Evolutionary conservation across 1,284 basidiomycete species (phyloP).

Genomic region (Microbotryomycetes sp.): DNA sequence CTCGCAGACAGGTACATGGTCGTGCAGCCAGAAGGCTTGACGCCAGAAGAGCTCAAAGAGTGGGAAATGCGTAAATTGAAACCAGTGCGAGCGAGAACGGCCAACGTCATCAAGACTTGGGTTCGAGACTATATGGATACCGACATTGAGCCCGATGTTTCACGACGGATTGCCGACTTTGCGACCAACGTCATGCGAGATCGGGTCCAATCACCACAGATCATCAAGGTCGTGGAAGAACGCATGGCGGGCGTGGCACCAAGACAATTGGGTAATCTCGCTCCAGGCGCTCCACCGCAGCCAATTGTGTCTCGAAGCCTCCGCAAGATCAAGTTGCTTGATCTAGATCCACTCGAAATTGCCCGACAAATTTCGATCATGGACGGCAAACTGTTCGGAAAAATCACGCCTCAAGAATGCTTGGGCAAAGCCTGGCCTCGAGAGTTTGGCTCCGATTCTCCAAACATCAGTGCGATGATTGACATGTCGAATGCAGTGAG

Average conservation of each 20-base stretch:
- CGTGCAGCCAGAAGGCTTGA: slow-evolving; percentile 63
- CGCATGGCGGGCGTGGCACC: slow-evolving; percentile 35
- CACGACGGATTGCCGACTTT: slow-evolving; percentile 41
- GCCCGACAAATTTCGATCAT: slow-evolving; percentile 91
- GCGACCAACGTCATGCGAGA: slow-evolving; percentile 40
- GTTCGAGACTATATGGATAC: slow-evolving; percentile 45
- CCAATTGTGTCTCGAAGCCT: slow-evolving; percentile 67
- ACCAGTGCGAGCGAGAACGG: slow-evolving; percentile 62
- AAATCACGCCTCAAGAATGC: slow-evolving; percentile 86
- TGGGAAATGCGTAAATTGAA: slow-evolving; percentile 88
- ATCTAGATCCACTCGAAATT: slow-evolving; percentile 83
- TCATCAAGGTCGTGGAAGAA: slow-evolving; percentile 42
- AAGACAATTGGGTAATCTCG: slow-evolving; percentile 37
- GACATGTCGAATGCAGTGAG: slow-evolving; percentile 84
- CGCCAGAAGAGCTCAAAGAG: slow-evolving; percentile 59
- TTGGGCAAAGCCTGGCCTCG: slow-evolving; percentile 51
- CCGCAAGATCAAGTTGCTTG: slow-evolving; percentile 74
- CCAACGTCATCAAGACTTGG: slow-evolving; percentile 46
- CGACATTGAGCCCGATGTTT: slow-evolving; percentile 36
- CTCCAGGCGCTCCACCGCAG: slow-evolving; percentile 50
- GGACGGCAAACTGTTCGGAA: slow-evolving; percentile 80
- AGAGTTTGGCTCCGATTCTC: slow-evolving; percentile 41
- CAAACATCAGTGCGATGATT: slow-evolving; percentile 83
- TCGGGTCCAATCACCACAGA: slow-evolving; percentile 37
- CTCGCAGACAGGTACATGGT: slow-evolving; percentile 79